Percentiles rank a stretch among this genome's conserved stretches.
Conservation (phyloP, 2,329 filamentous ascomycete genomes). For the Colletotrichum noveboracense region DNA sequence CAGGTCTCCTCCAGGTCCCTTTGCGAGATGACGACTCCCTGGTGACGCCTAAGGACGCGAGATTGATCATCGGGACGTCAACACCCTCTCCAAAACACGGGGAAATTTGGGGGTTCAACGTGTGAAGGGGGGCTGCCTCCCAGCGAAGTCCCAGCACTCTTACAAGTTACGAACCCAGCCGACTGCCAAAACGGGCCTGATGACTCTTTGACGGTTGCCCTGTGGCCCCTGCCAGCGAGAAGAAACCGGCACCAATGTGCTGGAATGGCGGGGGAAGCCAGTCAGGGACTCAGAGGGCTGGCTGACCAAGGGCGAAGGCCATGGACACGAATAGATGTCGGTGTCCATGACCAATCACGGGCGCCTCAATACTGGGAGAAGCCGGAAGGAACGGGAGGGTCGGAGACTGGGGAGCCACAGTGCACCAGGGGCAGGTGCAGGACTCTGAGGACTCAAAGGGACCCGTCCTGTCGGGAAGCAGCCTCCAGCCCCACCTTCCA, state of each 20-base stretch:
- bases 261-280: slow-evolving; percentile 10
- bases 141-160: background rate
- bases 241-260: slow-evolving; percentile 18
- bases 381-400: slow-evolving; percentile 15
- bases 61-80: slow-evolving; percentile 9
- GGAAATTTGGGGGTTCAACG: slow-evolving; percentile 4
- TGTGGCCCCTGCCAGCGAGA: slow-evolving; percentile 2
- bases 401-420: background rate
- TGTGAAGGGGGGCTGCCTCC: background rate
- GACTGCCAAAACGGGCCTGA: slow-evolving; percentile 8
- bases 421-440: background rate
- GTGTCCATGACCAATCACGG: background rate
- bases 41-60: slow-evolving; percentile 8
- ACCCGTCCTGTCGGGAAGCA: slow-evolving; percentile 17
- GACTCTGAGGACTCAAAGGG: background rate
- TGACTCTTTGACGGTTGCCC: slow-evolving; percentile 11
- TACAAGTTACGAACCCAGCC: background rate
- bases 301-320: background rate
- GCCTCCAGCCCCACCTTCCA: slow-evolving; percentile 2
- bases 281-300: background rate
- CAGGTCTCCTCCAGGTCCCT: background rate
- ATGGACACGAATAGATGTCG: slow-evolving; percentile 6
- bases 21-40: slow-evolving; percentile 12
- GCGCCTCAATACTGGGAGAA: slow-evolving; percentile 1
- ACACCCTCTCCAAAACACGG: slow-evolving; percentile 6